A percentile compares a stretch with the other conserved stretches of the same genome.
Evolutionary conservation across 2,329 filamentous ascomycete species (phyloP).

Genomic region (Talaromyces sp.): DNA sequence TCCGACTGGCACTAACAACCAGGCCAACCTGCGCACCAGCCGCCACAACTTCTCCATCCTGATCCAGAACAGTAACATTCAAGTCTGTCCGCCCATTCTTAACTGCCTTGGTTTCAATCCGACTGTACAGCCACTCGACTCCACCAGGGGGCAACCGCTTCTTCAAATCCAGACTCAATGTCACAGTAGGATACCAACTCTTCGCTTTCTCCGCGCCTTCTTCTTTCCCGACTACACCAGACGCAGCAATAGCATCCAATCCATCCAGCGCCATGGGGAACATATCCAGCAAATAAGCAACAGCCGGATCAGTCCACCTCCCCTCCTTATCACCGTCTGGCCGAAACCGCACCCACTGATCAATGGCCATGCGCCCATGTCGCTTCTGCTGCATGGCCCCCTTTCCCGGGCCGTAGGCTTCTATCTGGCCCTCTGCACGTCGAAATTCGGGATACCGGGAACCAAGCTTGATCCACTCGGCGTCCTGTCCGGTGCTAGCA

Average conservation of each 20-base stretch:
- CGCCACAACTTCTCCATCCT: constrained; percentile 65
- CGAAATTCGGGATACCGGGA: constrained; percentile 43
- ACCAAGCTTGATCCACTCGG: constrained; percentile 26
- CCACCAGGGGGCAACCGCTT: constrained; percentile 68
- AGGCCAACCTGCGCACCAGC: constrained; percentile 69
- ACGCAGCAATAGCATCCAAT: constrained; percentile 37
- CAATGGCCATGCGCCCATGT: constrained; percentile 41
- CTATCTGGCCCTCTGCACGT: constrained; percentile 54
- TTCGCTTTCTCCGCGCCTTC: constrained; percentile 31
- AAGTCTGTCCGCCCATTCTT: constrained; percentile 74
- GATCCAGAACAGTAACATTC: constrained; percentile 69
- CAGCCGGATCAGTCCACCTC: constrained; percentile 63
- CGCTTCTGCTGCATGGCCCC: constrained; percentile 18
- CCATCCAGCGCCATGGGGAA: constrained; percentile 68
- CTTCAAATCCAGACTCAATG: constrained; percentile 77
- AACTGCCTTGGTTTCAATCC: constrained; percentile 67
- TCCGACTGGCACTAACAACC: constrained; percentile 65
- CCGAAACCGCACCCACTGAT: constrained; percentile 69
- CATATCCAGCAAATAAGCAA: constrained; percentile 70
- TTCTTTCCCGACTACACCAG: constrained; percentile 32
- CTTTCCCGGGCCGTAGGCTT: constrained; percentile 48
- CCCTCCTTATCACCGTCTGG: constrained; percentile 53
- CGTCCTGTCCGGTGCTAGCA: constrained; percentile 27
- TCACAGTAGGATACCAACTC: constrained; percentile 77
- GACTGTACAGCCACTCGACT: constrained; percentile 71